Base-by-base conservation (phyloP, 2,329 filamentous ascomycete genomes). In the Colletotrichum lindemuthianum region DNA sequence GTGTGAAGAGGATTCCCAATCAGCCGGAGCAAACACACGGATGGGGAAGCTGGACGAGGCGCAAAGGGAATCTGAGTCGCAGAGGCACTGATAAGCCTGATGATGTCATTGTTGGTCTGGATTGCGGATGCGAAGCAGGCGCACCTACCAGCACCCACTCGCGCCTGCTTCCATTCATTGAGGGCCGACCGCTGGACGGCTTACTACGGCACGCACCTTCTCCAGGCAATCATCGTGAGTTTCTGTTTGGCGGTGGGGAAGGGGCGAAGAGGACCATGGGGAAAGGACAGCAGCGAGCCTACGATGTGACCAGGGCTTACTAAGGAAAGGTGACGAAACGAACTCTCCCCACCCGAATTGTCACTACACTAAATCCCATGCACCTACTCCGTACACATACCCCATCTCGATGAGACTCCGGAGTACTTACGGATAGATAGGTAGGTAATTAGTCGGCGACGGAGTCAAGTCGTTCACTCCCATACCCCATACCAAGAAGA, bases 91-190 rank as follows among this genome's bases (percentile, higher is more conserved):
- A 36, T 15, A 49, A 33, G 49, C n/a, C 45, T 10, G 15, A 65
- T 65, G 61, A 65, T 65, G 61, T 65, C 61, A 65, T 65, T 52
- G 45, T 24, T 37, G 57, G 51, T 55, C 47, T 45, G 33, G 41
- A 41, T 16, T 36, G 50, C 36, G 45, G 54, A 48, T 44, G 36
- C 49, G 48, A 16, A 40, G 58, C 45, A 61, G 39, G 58, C 34
- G 58, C 61, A 56, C 61, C 57, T 60, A 53, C 61, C 57, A 60
- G 34, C 50, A 12, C 49, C 33, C 48, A 10, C 56, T 36, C 34
- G 60, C 60, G 36, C 39, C 13, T 39, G 51, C 41, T 48, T 10
- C 43, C 39, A 33, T 59, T 60, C 56, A 57, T 64, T 64, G 50
- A 45, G 32, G 48, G 43, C 43, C 15, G 54, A 24, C 37, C 16